Conservation (phyloP, 2,329 filamentous ascomycete species). For the Trichoderma cornu-damae region DNA sequence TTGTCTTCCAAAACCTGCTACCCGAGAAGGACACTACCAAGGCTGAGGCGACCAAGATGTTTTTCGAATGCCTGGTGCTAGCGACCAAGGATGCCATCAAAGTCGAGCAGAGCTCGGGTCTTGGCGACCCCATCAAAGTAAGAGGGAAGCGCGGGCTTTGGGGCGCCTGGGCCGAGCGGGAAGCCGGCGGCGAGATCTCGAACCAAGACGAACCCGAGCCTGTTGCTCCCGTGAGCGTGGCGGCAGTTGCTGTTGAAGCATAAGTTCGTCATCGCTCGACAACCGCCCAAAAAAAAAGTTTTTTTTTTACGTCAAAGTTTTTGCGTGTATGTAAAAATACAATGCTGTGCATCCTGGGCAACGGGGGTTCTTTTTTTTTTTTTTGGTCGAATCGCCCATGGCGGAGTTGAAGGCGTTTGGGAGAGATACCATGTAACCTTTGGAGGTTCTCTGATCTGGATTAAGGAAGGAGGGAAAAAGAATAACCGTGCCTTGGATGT, state of each 20-base stretch:
- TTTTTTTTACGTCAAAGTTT: not conserved
- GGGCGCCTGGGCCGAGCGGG: constrained; percentile 88
- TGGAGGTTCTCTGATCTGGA: constrained; percentile 24
- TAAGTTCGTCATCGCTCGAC: constrained; percentile 22
- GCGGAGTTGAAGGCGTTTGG: constrained; percentile 37
- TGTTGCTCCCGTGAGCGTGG: constrained; percentile 29
- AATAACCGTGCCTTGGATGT: constrained; percentile 18
- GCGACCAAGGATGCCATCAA: constrained; percentile 98
- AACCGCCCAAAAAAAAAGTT: not conserved
- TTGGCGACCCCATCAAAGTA: constrained; percentile 78
- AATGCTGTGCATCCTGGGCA: constrained; percentile 33
- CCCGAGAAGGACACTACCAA: constrained; percentile 76
- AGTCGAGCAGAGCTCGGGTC: constrained; percentile 74
- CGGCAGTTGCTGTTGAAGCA: constrained; percentile 37
- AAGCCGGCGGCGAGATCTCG: constrained; percentile 59
- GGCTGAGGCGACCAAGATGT: constrained; percentile 97
- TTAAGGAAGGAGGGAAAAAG: constrained; percentile 23
- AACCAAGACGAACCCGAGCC: constrained; percentile 42
- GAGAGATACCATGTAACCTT: constrained; percentile 38
- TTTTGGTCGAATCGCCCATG: constrained; percentile 26
- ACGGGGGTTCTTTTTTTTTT: constrained; percentile 27
- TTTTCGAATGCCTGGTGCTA: constrained; percentile 92
- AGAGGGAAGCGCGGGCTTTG: constrained; percentile 92
- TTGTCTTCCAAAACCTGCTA: constrained; percentile 86
- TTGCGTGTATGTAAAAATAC: constrained; percentile 34